Percentiles rank a stretch among this genome's conserved stretches.
Conservation (phyloP, 768 basidiomycete genomes). For the Lentinus tigrinus region DNA sequence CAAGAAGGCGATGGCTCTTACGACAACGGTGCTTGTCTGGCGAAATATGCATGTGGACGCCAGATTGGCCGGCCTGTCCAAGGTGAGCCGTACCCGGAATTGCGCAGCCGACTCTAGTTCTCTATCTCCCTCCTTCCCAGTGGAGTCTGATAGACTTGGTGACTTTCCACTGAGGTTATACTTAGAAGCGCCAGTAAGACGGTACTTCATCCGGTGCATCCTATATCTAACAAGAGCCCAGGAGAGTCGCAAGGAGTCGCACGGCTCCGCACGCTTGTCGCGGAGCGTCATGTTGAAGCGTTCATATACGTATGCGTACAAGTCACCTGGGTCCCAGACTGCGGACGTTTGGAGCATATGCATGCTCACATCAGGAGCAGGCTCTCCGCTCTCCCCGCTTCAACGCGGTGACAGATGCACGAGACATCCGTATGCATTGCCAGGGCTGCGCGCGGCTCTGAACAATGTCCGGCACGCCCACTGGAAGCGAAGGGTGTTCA, state of each 20-base stretch:
- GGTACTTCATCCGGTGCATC: background rate
- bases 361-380: too few relatives aligned
- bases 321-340: too few relatives aligned
- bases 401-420: too few relatives aligned
- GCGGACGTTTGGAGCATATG: too few relatives aligned
- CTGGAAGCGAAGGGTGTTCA: too few relatives aligned
- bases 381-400: too few relatives aligned
- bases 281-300: too few relatives aligned
- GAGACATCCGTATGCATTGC: too few relatives aligned
- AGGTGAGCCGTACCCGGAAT: background rate
- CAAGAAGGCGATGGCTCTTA: background rate
- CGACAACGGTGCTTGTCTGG: background rate
- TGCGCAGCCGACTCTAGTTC: background rate
- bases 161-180: background rate
- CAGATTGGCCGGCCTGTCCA: background rate
- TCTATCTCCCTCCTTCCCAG: background rate
- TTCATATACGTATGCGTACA: too few relatives aligned
- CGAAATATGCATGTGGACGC: background rate
- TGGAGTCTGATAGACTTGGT: slow-evolving; percentile 11
- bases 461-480: too few relatives aligned
- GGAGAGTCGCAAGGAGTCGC: background rate
- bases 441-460: too few relatives aligned
- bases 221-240: background rate
- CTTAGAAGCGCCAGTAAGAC: background rate
- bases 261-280: too few relatives aligned